Evolutionary conservation across 2,329 filamentous ascomycete species (phyloP).

Genomic region (Lachnellula hyalina): DNA sequence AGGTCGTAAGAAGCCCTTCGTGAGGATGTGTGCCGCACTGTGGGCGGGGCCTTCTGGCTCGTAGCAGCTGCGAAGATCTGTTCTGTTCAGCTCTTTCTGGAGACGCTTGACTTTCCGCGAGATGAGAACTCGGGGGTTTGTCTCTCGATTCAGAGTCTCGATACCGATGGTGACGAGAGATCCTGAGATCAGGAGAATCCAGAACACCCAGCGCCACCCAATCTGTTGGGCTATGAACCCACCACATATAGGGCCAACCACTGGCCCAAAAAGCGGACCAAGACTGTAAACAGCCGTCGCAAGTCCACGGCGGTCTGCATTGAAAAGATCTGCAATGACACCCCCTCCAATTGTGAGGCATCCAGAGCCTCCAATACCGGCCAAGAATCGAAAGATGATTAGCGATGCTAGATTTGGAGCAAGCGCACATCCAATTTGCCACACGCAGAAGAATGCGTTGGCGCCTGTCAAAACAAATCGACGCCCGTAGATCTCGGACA

Average conservation of each 20-base stretch:
- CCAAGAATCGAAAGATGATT: slow-evolving; percentile 43
- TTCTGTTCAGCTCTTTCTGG: slow-evolving; percentile 39
- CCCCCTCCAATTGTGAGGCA: slow-evolving; percentile 40
- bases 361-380: slow-evolving; percentile 41
- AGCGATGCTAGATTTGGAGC: slow-evolving; percentile 43
- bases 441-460: slow-evolving; percentile 56
- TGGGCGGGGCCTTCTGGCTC: slow-evolving; percentile 23
- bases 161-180: slow-evolving; percentile 31
- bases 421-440: slow-evolving; percentile 60
- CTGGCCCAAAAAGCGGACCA: slow-evolving; percentile 27
- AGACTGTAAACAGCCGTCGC: slow-evolving; percentile 27
- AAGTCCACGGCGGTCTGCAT: slow-evolving; percentile 27
- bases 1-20: slow-evolving; percentile 44
- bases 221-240: slow-evolving; percentile 40
- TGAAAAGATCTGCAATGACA: slow-evolving; percentile 38
- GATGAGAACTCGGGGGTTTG: slow-evolving; percentile 47
- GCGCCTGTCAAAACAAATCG: slow-evolving; percentile 49
- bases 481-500: slow-evolving; percentile 62
- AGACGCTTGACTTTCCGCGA: slow-evolving; percentile 42
- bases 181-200: slow-evolving; percentile 45
- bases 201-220: slow-evolving; percentile 40
- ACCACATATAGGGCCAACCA: slow-evolving; percentile 29
- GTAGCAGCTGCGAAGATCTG: slow-evolving; percentile 42
- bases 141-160: slow-evolving; percentile 41
- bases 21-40: slow-evolving; percentile 28